Conservation (phyloP, 1,284 basidiomycete species). For the Hymenochaete sp. region DNA sequence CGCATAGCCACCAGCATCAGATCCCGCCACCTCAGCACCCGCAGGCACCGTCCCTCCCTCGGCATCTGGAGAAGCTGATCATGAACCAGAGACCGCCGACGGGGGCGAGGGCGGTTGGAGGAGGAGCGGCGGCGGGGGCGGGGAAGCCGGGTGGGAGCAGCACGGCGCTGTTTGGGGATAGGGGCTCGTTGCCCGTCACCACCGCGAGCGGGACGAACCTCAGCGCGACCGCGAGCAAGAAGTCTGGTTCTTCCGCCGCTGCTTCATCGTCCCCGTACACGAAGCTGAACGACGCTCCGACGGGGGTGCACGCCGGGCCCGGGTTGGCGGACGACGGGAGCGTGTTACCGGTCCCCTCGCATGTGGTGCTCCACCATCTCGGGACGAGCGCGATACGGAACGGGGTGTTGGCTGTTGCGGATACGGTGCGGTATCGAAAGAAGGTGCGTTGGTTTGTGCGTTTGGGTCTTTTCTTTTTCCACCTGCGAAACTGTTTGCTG, state of each 20-base stretch:
- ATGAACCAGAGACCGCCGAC: constrained; percentile 53
- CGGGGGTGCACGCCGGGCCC: constrained; percentile 21
- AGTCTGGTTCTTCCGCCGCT: constrained; percentile 1
- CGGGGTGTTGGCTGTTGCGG: constrained; percentile 89
- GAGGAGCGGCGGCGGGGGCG: background rate
- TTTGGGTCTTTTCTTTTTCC: constrained; percentile 7
- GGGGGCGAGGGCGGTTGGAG: background rate
- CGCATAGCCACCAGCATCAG: constrained; percentile 24
- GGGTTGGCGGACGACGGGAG: constrained; percentile 80
- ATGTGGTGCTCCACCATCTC: constrained; percentile 92
- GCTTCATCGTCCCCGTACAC: constrained; percentile 18
- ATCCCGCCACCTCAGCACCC: constrained; percentile 65
- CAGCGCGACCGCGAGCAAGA: constrained; percentile 25
- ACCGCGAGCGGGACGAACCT: constrained; percentile 39
- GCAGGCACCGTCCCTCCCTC: constrained; percentile 77
- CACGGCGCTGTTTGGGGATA: constrained; percentile 7
- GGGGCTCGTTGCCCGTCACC: constrained; percentile 29
- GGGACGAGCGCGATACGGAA: constrained; percentile 95
- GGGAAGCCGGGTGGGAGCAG: constrained; percentile 18
- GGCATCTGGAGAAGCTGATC: constrained; percentile 92
- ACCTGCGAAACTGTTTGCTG: background rate
- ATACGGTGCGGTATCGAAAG: constrained; percentile 86
- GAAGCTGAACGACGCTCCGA: constrained; percentile 21
- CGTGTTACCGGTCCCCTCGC: constrained; percentile 88
- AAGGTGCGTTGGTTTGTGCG: constrained; percentile 52